Base-by-base conservation (phyloP, 1,284 basidiomycete species). In the Wallemia mellicola region DNA sequence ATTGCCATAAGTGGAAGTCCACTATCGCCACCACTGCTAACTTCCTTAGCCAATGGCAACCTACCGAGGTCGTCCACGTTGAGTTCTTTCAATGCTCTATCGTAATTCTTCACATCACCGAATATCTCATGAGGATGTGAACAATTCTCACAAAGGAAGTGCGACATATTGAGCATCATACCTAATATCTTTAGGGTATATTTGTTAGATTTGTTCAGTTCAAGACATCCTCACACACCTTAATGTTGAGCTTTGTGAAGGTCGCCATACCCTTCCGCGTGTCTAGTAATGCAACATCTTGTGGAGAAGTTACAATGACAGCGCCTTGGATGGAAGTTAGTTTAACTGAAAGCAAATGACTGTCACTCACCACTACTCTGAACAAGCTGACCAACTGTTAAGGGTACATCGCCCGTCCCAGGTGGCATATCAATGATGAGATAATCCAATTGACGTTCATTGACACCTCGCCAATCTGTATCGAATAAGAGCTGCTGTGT, bases 371-470 rank as follows among this genome's bases (percentile, higher is more conserved):
- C 87, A 65, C 92, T 80, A 1, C 92, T 83, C 15, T 76, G 71
- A 0, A 94, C 87, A 2, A 96, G 76, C 67, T 98, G 94, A 0
- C 86, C 87, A 0, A 98, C 74, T 14, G 85, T 91, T 57, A 98
- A 76, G 9, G 87, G 86, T 0, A 98, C 88, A 67, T 98, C 92
- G 0, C 92, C 92, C 0, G 92, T 98, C 0, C 94, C 92, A 0
- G 92, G 92, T 0, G 92, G 92, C 82, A 95, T 89, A 70, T 98
- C 94, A 57, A 98, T 75, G 11, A 98, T 86, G 11, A 98, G 74
- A 0, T 87, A 74, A 67, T 98, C 92, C 27, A 96, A 71, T 2
- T 73, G 62, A 74, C 1, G 70, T 65, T n/a, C 54, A 9, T 60
- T 59, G 22, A 58, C 28, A 14, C 64, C 64, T 17, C 71, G 63